Evolutionary conservation across 306 rosid genomes (phyloP).

Genomic region (Oemleria cerasiformis): DNA sequence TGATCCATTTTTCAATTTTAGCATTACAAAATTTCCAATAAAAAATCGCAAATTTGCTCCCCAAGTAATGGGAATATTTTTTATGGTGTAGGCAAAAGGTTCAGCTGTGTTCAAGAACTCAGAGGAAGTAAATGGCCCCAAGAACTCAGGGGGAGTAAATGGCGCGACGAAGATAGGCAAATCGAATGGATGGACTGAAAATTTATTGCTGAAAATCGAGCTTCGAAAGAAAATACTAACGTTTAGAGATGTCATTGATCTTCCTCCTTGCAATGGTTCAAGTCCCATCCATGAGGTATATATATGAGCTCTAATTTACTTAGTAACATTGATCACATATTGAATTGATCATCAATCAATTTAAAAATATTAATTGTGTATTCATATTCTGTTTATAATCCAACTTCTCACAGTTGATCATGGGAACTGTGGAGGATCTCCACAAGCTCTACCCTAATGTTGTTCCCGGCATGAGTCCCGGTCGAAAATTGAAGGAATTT

Average conservation of each 20-base stretch:
- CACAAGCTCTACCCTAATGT: constrained; percentile 38
- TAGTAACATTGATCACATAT: not conserved
- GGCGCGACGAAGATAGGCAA: not conserved
- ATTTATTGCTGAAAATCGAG: constrained; percentile 23
- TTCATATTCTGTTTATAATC: too few relatives aligned
- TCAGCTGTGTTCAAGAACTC: constrained; percentile 5
- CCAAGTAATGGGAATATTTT: not conserved
- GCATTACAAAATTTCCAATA: too few relatives aligned
- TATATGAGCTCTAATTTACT: not conserved
- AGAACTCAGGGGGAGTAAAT: not conserved
- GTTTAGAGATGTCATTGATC: constrained; percentile 33
- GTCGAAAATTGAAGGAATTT: constrained; percentile 8
- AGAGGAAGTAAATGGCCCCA: not conserved
- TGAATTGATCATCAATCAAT: too few relatives aligned
- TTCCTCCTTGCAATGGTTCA: constrained; percentile 34
- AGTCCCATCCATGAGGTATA: constrained; percentile 27
- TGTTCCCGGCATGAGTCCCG: constrained; percentile 9
- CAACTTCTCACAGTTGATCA: constrained; percentile 25
- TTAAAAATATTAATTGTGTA: too few relatives aligned
- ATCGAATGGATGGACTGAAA: constrained; percentile 15
- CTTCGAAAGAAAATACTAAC: constrained; percentile 29
- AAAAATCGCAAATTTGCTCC: not conserved
- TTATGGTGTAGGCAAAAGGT: constrained; percentile 6
- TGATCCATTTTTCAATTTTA: not conserved
- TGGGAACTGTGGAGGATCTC: constrained; percentile 38